phyloP scores from a whole-genome alignment of 352 stramenopile genomes.

The Phytophthora foliorum region DNA sequence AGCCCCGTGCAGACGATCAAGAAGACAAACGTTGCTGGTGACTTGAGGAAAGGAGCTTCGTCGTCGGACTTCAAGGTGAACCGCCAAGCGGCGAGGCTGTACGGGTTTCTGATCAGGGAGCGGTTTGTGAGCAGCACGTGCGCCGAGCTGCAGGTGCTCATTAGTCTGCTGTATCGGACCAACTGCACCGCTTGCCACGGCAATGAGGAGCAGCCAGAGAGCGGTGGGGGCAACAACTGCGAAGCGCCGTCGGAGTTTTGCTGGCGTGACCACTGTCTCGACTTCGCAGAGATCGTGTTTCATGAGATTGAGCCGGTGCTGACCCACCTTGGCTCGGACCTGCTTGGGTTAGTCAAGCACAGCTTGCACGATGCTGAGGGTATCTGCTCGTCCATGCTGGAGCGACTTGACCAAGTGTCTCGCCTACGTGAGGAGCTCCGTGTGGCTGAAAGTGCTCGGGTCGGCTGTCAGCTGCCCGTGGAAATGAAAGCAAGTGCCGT shows the following conservation, averaged over 20 bases:
- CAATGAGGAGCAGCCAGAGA: neutral
- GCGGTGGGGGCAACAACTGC: neutral
- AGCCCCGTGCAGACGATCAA: constrained; percentile 6
- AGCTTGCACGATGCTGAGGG: constrained; percentile 38
- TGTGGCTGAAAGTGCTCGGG: constrained; percentile 60
- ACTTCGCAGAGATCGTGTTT: constrained; percentile 53
- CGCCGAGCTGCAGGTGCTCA: constrained; percentile 52
- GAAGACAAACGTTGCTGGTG: neutral
- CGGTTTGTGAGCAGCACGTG: constrained; percentile 56
- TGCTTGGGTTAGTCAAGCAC: constrained; percentile 38
- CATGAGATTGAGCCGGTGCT: constrained; percentile 49
- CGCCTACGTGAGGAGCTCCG: constrained; percentile 54
- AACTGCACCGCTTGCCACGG: constrained; percentile 31
- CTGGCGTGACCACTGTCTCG: constrained; percentile 41
- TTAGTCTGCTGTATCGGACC: constrained; percentile 46
- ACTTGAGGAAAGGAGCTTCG: neutral
- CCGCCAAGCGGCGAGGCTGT: constrained; percentile 55
- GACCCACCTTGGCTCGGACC: constrained; percentile 35
- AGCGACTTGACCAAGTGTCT: constrained; percentile 39
- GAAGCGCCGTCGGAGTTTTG: constrained; percentile 53
- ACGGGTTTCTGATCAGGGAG: constrained; percentile 60
- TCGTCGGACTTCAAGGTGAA: constrained; percentile 39
- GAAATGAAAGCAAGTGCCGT: constrained; percentile 63
- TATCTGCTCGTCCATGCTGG: constrained; percentile 39
- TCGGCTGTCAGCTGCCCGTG: constrained; percentile 61